phyloP scores from a whole-genome alignment of 2,329 filamentous ascomycete species.

The Penicillium corylophilum region DNA sequence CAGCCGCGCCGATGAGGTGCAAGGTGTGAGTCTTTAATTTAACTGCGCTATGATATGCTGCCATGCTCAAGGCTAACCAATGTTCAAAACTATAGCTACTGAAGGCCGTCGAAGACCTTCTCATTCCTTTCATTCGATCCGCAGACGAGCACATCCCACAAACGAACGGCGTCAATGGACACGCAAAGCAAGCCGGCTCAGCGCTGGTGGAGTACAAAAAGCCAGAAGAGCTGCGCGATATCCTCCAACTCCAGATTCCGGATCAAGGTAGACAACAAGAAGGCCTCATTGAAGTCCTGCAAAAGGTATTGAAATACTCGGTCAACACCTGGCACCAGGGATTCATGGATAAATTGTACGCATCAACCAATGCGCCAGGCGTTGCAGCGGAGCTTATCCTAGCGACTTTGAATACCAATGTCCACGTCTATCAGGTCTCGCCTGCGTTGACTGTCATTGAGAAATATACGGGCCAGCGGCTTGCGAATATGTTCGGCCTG shows the following conservation, averaged over 20 bases:
- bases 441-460: conserved; percentile 85
- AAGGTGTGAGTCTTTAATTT: conserved; percentile 35
- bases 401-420: conserved; percentile 84
- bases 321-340: conserved; percentile 99
- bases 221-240: conserved; percentile 58
- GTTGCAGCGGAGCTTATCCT: conserved; percentile 82
- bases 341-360: conserved; percentile 93
- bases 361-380: conserved; percentile 84
- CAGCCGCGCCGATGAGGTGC: conserved; percentile 43
- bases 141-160: conserved; percentile 35
- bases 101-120: conserved; percentile 42
- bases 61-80: neutral
- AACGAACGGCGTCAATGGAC: conserved; percentile 41
- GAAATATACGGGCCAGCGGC: conserved; percentile 70
- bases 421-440: conserved; percentile 92
- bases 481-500: conserved; percentile 78
- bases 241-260: conserved; percentile 56
- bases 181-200: conserved; percentile 58
- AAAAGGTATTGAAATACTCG: conserved; percentile 74
- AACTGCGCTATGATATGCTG: neutral
- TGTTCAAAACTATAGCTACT: conserved; percentile 29
- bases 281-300: conserved; percentile 70
- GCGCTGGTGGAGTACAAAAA: conserved; percentile 64
- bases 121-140: conserved; percentile 46
- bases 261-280: conserved; percentile 61